Base-by-base conservation (phyloP, 352 stramenopile genomes). In the Phytopythium aichiense region DNA sequence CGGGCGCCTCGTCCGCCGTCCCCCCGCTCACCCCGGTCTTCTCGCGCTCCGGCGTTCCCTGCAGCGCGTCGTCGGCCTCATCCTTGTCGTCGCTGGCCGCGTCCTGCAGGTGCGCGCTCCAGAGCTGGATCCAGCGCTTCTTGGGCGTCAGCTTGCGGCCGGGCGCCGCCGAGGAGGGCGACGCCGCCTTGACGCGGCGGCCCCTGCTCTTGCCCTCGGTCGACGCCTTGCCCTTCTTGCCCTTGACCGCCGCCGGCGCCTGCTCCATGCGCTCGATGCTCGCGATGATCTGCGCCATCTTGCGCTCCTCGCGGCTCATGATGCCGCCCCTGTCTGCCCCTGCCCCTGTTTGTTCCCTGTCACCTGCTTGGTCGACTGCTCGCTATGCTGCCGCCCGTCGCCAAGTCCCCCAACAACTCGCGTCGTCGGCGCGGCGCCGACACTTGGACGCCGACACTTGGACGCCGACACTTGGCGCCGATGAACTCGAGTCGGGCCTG, bases 181-280 rank as follows among this genome's bases (percentile, higher is more conserved):
- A 68, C 62, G 68, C 60, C 46, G 72, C 63, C 60, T 82, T 82
- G 18, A 76, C 53, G 58, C 73, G 73, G 57, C 72, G 82, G 22
- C 71, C 70, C 33, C 65, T 74, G 28, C 54, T 51, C 63, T 72
- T 84, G 30, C 68, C 72, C 33, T 69, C 74, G 13, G 35, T 46
- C n/a, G 48, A 48, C 23, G 42, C 46, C 55, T 78, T 77, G 49
- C 52, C 48, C 61, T 80, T 78, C 11, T 64, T 63, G 8, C 50
- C 57, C 67, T 79, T 79, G 2, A 40, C 50, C 57, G 63, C 42
- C n/a, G 60, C 52, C 54, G 69, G 67, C 60, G 78, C 74, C 75
- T 87, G 79, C 67, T 88, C 79, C 79, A 88, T 88, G 66, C 80
- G 80, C 74, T 90, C 81, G 65, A 90, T 90, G 53, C 74, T 87